Evolutionary conservation across 2,329 filamentous ascomycete species (phyloP).

Genomic region (Chalaropsis thielavioides): DNA sequence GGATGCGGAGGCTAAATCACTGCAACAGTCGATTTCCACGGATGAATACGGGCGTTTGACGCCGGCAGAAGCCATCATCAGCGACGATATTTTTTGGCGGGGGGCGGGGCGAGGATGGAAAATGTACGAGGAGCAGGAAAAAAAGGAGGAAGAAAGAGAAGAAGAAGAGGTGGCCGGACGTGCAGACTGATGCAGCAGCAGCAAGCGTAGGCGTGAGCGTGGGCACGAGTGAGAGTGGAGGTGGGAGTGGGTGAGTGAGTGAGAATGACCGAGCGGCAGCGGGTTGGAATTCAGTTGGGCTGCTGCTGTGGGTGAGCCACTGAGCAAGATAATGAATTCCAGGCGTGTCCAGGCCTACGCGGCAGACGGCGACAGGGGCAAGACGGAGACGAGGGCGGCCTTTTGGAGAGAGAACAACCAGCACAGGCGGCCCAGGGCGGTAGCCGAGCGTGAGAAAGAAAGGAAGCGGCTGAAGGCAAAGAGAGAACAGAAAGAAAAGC

Average conservation of each 20-base stretch:
- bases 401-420: neutral
- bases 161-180: neutral
- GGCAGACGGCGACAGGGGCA: neutral
- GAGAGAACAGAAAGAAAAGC: no score
- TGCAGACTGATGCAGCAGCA: no score
- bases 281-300: neutral
- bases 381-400: neutral
- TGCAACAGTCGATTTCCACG: conserved; percentile 25
- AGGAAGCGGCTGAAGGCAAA: no score
- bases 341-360: neutral
- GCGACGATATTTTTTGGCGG: neutral
- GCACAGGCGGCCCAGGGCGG: no score
- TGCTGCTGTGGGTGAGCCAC: no score
- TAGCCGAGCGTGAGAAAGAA: no score
- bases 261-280: neutral
- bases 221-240: no score
- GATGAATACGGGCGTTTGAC: conserved; percentile 29
- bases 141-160: neutral
- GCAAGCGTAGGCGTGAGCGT: neutral
- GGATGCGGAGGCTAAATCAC: conserved; percentile 18
- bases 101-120: neutral
- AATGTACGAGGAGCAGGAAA: neutral
- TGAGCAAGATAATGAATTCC: no score
- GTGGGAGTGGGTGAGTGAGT: no score
- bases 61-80: conserved; percentile 25